phyloP scores from a whole-genome alignment of 345 rosid species.

The Turnera subulata region DNA sequence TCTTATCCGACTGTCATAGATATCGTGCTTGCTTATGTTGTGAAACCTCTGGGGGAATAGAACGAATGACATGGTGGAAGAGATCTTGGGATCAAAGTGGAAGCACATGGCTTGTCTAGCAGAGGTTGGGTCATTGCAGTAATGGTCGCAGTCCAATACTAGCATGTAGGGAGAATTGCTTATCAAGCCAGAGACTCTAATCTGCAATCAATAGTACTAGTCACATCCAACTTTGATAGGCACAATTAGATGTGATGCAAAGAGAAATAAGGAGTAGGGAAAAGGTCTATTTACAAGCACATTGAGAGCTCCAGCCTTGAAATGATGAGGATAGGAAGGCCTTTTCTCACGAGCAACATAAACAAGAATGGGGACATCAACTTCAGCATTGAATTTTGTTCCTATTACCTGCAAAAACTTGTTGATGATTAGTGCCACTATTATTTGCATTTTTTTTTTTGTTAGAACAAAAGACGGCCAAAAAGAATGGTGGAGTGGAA shows the following conservation, averaged over 20 bases:
- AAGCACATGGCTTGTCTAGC: constrained; percentile 44
- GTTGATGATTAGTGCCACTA: no score
- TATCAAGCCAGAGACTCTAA: constrained; percentile 36
- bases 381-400: constrained; percentile 6
- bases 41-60: constrained; percentile 41
- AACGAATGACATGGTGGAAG: constrained; percentile 31
- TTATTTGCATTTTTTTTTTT: no score
- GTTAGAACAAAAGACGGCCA: no score
- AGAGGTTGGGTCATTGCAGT: constrained; percentile 44
- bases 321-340: constrained; percentile 34
- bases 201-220: constrained; percentile 25
- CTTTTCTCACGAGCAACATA: constrained; percentile 43
- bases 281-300: constrained; percentile 29
- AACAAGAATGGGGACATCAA: constrained; percentile 21
- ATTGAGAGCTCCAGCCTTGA: constrained; percentile 51
- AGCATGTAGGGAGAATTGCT: constrained; percentile 41
- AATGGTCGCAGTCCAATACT: constrained; percentile 45
- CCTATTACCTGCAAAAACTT: constrained; percentile 18
- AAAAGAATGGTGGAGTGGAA: no score
- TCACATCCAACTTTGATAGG: no score
- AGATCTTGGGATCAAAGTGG: constrained; percentile 28
- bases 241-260: no score
- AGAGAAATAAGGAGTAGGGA: no score
- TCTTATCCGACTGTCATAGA: constrained; percentile 33
- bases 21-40: constrained; percentile 27